phyloP scores from a whole-genome alignment of 2,329 filamentous ascomycete species.

The Trichoderma sp. region DNA sequence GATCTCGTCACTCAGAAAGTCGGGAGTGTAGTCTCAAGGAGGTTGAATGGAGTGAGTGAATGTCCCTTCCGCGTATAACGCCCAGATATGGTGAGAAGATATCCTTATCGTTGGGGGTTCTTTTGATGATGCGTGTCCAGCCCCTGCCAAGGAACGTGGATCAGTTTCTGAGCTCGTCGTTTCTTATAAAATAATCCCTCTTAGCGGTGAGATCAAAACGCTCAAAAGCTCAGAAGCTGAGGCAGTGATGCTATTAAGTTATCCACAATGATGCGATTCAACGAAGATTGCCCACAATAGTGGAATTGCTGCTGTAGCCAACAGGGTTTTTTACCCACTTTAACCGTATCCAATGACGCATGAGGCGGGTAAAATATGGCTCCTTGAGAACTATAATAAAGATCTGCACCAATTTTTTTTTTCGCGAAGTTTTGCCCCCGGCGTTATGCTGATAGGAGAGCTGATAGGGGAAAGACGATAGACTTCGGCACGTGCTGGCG shows the following conservation, averaged over 20 bases:
- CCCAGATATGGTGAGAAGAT: background rate
- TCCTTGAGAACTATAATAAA: constrained; percentile 4
- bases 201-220: background rate
- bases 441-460: background rate
- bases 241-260: background rate
- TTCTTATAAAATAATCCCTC: constrained; percentile 5
- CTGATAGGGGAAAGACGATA: background rate
- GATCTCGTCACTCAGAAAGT: background rate
- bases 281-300: constrained; percentile 1
- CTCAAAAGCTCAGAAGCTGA: background rate
- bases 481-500: constrained; percentile 7
- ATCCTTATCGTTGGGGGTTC: background rate
- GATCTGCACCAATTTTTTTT: constrained; percentile 15
- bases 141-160: background rate
- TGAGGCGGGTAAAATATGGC: constrained; percentile 8
- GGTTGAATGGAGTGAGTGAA: background rate
- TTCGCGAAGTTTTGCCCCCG: constrained; percentile 6
- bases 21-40: background rate
- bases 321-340: constrained; percentile 13
- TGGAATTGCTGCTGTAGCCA: constrained; percentile 1
- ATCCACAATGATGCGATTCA: background rate
- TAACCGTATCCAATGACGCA: constrained; percentile 5
- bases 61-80: background rate
- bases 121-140: background rate
- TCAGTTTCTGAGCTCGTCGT: background rate